A percentile compares a stretch with the other conserved stretches of the same genome.
These are phyloP conservation scores for Diplodia sapinea DNA, from an alignment of 2,329 filamentous ascomycete genomes.

Conservation along the genomic window DNA sequence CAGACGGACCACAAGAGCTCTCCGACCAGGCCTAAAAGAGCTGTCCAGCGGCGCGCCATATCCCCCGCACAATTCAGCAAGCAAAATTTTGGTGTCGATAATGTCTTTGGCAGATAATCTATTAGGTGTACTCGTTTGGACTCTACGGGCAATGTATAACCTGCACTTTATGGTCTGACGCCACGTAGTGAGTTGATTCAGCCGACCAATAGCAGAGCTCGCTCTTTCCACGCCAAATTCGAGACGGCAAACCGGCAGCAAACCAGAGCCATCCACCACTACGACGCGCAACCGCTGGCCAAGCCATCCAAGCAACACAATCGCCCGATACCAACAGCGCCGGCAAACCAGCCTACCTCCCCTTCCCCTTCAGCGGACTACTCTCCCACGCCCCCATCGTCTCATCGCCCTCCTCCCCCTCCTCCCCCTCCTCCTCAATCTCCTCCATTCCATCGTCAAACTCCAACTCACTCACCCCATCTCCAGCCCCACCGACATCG, in stretches of 20 bases:
- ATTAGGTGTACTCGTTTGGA: no score
- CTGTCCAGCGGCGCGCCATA: no score
- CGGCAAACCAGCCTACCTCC: background rate
- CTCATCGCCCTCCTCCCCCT: conserved; percentile 33
- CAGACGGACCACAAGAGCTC: no score
- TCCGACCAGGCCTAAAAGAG: no score
- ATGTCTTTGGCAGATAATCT: no score
- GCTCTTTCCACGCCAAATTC: background rate
- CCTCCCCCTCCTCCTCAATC: conserved; percentile 25
- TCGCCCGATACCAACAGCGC: background rate
- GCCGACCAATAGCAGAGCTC: background rate
- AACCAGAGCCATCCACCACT: background rate
- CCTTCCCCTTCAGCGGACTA: conserved; percentile 40
- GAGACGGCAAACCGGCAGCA: background rate
- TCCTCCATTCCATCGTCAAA: conserved; percentile 6
- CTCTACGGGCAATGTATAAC: no score
- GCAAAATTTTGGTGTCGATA: no score
- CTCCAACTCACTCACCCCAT: conserved; percentile 29
- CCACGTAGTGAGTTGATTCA: background rate
- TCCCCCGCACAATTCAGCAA: no score
- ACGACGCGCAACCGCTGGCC: background rate
- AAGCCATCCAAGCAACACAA: background rate
- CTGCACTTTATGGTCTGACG: background rate
- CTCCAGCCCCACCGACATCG: conserved; percentile 9
- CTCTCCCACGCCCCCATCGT: conserved; percentile 36